These are phyloP conservation scores for Melaleuca alternifolia DNA, from an alignment of 345 rosid species.

Conservation along the genomic window DNA sequence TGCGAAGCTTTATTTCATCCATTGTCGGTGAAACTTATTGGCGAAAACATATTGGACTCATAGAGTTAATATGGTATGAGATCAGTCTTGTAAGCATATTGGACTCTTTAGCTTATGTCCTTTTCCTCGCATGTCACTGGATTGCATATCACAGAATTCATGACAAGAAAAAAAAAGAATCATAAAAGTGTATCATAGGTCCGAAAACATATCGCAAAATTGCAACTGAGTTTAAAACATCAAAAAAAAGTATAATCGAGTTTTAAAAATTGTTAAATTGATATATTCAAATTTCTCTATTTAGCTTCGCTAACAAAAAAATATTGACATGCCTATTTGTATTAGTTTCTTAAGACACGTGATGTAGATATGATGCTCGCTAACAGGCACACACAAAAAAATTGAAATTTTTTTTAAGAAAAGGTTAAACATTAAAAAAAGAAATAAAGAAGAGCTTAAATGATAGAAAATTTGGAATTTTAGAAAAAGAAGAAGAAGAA, in stretches of 20 bases:
- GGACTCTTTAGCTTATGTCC: background rate
- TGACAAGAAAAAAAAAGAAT: background rate
- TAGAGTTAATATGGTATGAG: no score
- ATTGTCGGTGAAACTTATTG: no score
- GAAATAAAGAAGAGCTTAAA: background rate
- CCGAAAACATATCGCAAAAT: no score
- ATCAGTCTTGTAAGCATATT: no score
- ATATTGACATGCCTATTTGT: background rate
- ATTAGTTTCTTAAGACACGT: background rate
- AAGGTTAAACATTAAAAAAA: background rate
- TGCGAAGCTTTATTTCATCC: background rate
- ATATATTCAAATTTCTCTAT: background rate
- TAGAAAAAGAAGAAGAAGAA: background rate
- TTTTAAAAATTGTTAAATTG: background rate
- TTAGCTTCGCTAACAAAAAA: background rate
- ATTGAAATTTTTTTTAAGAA: background rate
- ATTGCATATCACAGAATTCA: background rate
- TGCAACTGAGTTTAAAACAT: no score
- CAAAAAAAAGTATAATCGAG: background rate
- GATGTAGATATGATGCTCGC: fast-evolving
- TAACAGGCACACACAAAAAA: background rate
- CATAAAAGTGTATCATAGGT: background rate
- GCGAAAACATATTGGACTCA: no score
- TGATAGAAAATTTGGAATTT: background rate
- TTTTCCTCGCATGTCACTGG: background rate